Percentiles rank a stretch among this genome's conserved stretches.
Conservation (phyloP, 805 yeast genomes). For the Saccharomycopsis lassenensis region DNA sequence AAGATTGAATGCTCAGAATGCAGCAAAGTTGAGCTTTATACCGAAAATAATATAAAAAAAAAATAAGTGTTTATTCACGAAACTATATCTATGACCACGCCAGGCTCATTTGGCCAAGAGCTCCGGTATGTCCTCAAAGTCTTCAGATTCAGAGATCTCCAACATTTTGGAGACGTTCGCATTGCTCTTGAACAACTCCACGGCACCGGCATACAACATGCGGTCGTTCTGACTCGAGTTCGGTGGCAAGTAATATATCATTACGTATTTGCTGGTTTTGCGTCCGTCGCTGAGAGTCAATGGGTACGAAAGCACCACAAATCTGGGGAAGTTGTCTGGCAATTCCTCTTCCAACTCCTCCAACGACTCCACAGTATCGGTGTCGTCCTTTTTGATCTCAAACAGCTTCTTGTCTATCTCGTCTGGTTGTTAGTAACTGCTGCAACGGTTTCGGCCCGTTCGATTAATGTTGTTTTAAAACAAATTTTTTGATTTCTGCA, state of each 20-base stretch:
- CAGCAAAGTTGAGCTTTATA: no score
- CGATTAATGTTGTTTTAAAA: conserved; percentile 20
- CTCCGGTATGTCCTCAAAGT: conserved; percentile 47
- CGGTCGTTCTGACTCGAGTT: conserved; percentile 72
- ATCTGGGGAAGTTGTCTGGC: conserved; percentile 78
- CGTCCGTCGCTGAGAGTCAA: conserved; percentile 60
- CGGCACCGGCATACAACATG: conserved; percentile 88
- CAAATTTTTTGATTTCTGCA: conserved; percentile 8
- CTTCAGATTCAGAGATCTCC: conserved; percentile 49
- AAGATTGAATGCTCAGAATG: no score
- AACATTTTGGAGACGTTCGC: conserved; percentile 53
- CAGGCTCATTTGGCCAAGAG: conserved; percentile 1
- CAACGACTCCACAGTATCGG: conserved; percentile 36
- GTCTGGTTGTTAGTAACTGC: conserved; percentile 2
- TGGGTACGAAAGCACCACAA: conserved; percentile 67
- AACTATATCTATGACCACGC: not conserved
- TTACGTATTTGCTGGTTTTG: conserved; percentile 58
- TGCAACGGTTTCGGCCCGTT: no score
- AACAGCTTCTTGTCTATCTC: conserved; percentile 44
- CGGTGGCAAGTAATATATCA: conserved; percentile 82
- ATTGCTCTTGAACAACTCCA: conserved; percentile 65
- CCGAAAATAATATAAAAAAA: not conserved
- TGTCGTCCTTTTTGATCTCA: conserved; percentile 38
- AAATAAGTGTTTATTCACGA: not conserved
- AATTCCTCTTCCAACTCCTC: conserved; percentile 63